phyloP scores from a whole-genome alignment of 495 filamentous ascomycete genomes.

The Xylaria cubensis region DNA sequence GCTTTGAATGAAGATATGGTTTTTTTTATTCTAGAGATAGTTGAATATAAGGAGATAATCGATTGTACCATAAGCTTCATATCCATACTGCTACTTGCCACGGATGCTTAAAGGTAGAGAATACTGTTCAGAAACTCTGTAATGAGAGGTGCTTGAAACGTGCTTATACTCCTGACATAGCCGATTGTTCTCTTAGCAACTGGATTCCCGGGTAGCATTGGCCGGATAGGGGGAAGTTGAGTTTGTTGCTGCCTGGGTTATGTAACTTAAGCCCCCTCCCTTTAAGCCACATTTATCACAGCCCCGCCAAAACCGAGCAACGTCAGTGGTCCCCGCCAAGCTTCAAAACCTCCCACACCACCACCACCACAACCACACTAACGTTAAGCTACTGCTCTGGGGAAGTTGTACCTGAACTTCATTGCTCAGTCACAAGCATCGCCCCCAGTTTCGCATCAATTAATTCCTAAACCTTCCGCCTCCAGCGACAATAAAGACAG shows the following conservation, averaged over 20 bases:
- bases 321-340: slow-evolving; percentile 23
- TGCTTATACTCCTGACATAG: neutral
- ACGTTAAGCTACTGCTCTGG: neutral
- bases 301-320: slow-evolving; percentile 22
- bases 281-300: neutral
- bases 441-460: neutral
- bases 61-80: neutral
- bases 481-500: neutral
- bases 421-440: neutral
- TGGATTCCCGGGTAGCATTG: slow-evolving; percentile 13
- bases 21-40: neutral
- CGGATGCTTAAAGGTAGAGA: neutral
- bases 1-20: neutral
- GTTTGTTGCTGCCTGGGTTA: too few relatives aligned
- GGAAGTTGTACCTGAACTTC: neutral
- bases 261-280: neutral
- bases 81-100: neutral
- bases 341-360: slow-evolving; percentile 12
- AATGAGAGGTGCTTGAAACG: neutral
- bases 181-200: neutral
- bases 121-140: neutral
- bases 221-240: slow-evolving; percentile 1
- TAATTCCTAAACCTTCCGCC: slow-evolving; percentile 3
- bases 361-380: neutral
- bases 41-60: neutral